Base-by-base conservation (phyloP, 192 early-diverging fungal species). In the Coemansia umbellata region DNA sequence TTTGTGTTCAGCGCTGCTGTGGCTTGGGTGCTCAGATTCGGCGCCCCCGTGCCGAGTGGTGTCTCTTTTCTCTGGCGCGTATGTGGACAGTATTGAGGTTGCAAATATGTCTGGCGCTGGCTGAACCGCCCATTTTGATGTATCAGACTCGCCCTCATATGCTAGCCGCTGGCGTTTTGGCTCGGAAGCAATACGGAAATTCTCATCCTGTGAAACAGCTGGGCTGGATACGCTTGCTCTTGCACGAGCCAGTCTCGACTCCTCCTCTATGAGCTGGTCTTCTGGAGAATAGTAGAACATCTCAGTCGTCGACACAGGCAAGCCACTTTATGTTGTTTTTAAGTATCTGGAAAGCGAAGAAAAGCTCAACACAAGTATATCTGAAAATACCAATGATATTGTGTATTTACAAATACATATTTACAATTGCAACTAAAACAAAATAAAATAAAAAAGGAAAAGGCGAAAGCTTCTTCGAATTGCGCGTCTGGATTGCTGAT, bases 131-230 rank as follows among this genome's bases (percentile, higher is more conserved):
- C 69, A 73, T 50, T 73, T 73, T 14, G 58, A 28, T 4, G 63
- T 63, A 15, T 73, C 69, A 10, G 69, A 54, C 58, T 73, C 69
- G 31, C 69, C 69, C 23, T 73, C 69, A 35, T 73, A 73, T 17
- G 30, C 55, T 13, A 58, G 40, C 21, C 63, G 62, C 50, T 40
- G 41, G 0, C 58, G 57, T 30, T 73, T 73, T n/a, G 43, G 43
- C 21, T 45, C 43, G 7, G 23, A 15, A 14, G 4, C 43, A 15
- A n/a, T 14, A n/a, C 24, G 13, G 1, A 15, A 42, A 3, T 18
- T 23, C 21, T 42, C 21, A 6, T 42, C 21, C 17, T 37, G 1
- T 18, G 14, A 37, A 2, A 17, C 37, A 18, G 9, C 21, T 19
- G 6, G 2, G 11, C 7, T 42, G 40, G 21, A 8, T 22, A 22